Base-by-base conservation (phyloP, 495 filamentous ascomycete genomes). In the Trichoderma erinaceum region DNA sequence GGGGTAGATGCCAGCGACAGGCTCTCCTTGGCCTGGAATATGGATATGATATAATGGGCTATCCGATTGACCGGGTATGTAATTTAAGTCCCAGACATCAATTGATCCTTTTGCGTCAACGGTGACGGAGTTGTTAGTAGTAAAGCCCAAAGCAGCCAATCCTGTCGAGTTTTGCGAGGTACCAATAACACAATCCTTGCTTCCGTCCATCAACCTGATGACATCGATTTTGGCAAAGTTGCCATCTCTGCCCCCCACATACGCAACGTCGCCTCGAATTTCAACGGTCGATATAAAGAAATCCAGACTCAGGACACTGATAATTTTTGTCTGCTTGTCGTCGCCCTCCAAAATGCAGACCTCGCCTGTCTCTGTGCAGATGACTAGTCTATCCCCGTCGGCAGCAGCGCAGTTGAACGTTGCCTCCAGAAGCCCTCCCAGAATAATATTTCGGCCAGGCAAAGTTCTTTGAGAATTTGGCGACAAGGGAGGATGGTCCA, bases 341-440 rank as follows among this genome's bases (percentile, higher is more conserved):
- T 78, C 84, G 72, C 95, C 92, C 73, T 97, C 91, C 16, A 98
- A 81, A 23, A 93, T 75, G 75, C 91, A 96, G 65, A 96, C 82
- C 74, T 89, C 86, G 15, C 86, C 88, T 72, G 84, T 84, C 71
- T 90, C 88, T 44, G 90, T 88, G 78, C 89, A 92, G 41, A 91
- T 83, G 68, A 92, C 82, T 25, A 88, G 85, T 69, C 86, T 87
- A 27, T 82, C 78, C 23, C 92, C 86, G 13, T 90, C 88, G 27
- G 87, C 84, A 32, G 87, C 84, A n/a, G 90, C 85, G 69, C 88
- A 88, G 61, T 89, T 90, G 73, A 99, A 98, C 0, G 87, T 93
- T 7, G 86, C 86, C 66, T 97, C 93, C 6, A 91, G 85, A 71
- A 99, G 80, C 71, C 83, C 75, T 63, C 88, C 91, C 68, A 97